phyloP scores from a whole-genome alignment of 139 green algal genomes.

The Chlorella ohadii region DNA sequence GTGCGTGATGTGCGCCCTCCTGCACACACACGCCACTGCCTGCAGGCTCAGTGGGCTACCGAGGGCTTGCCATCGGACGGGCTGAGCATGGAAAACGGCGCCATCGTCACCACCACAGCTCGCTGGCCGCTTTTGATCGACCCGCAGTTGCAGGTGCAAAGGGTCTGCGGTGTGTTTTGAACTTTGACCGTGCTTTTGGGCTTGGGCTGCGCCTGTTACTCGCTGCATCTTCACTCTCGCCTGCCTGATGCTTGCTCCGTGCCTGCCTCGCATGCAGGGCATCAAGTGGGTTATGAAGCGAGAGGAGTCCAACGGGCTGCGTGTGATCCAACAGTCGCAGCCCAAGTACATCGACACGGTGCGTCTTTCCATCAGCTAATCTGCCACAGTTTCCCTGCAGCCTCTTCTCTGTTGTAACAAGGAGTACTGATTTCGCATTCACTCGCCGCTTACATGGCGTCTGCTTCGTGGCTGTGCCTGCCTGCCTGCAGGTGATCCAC shows the following conservation, averaged over 20 bases:
- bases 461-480: background rate
- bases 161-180: too few species aligned
- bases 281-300: slow-evolving; percentile 88
- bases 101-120: slow-evolving; percentile 80
- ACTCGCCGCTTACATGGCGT: too few species aligned
- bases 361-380: background rate
- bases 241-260: too few species aligned
- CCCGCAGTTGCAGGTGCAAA: slow-evolving; percentile 79
- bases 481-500: slow-evolving; percentile 63
- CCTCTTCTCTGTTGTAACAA: too few species aligned
- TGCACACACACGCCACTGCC: too few species aligned
- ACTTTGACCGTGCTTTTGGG: too few species aligned
- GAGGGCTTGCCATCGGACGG: slow-evolving; percentile 88
- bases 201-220: too few species aligned
- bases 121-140: slow-evolving; percentile 92
- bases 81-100: slow-evolving; percentile 89
- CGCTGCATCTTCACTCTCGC: too few species aligned
- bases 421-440: too few species aligned
- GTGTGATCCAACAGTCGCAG: slow-evolving; percentile 88
- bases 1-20: too few species aligned
- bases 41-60: slow-evolving; percentile 76
- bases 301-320: slow-evolving; percentile 79
- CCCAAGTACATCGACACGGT: slow-evolving; percentile 87
- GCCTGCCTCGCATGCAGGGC: slow-evolving; percentile 57
- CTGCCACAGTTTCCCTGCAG: too few species aligned